phyloP scores from a whole-genome alignment of 345 rosid species.

The Acer yangbiense region DNA sequence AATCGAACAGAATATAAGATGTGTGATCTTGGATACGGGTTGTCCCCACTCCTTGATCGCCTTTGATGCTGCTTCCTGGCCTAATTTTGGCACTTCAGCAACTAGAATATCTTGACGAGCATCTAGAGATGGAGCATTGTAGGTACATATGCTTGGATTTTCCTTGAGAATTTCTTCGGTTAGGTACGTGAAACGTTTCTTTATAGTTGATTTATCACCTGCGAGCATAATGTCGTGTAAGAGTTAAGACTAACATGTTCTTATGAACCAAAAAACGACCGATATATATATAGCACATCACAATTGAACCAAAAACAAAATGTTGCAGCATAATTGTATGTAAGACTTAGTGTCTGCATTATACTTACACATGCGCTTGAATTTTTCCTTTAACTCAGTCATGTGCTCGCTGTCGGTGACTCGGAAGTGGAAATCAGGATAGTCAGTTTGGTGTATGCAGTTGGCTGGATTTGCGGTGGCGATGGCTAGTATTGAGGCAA shows the following conservation, averaged over 20 bases:
- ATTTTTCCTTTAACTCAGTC: background rate
- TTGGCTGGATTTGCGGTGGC: constrained; percentile 11
- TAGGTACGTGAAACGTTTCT: constrained; percentile 4
- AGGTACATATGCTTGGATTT: background rate
- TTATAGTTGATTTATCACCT: constrained; percentile 13
- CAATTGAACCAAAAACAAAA: no score
- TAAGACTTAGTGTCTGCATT: no score
- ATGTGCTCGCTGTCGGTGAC: background rate
- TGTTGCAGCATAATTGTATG: no score
- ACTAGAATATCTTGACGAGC: constrained; percentile 11
- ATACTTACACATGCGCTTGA: background rate
- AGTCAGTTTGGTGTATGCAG: background rate
- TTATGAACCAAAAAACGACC: no score
- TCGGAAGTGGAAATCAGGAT: constrained; percentile 1
- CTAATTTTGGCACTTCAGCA: constrained; percentile 7
- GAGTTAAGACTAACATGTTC: no score
- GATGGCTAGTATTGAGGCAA: background rate
- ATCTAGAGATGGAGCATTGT: background rate
- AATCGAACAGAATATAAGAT: constrained; percentile 5
- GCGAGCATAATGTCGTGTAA: background rate
- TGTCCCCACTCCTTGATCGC: constrained; percentile 12
- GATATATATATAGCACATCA: no score
- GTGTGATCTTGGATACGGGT: constrained; percentile 10
- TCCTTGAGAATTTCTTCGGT: constrained; percentile 2
- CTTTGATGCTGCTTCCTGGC: constrained; percentile 11